Evolutionary conservation across 129 eudicot genomes (phyloP).

Genomic region (Solidago caesia): DNA sequence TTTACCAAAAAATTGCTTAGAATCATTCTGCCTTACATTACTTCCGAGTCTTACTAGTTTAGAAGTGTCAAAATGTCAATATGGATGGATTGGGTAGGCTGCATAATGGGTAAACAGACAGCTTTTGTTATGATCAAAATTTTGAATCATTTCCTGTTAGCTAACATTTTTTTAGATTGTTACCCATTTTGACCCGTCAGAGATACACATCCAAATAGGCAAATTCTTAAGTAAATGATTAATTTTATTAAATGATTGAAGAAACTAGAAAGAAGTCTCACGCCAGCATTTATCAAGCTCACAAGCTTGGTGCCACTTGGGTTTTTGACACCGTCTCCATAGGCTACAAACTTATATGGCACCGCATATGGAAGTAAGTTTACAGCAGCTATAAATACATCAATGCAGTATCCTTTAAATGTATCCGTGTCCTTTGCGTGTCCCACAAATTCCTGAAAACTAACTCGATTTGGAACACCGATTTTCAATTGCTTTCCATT

Average conservation of each 20-base stretch:
- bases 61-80: too few relatives aligned
- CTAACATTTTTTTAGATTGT: too few relatives aligned
- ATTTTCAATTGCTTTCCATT: slow-evolving; percentile 58
- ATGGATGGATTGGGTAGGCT: too few relatives aligned
- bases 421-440: slow-evolving; percentile 25
- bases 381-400: slow-evolving; percentile 70
- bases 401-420: slow-evolving; percentile 76
- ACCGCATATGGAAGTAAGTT: slow-evolving; percentile 80
- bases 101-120: too few relatives aligned
- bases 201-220: neutral
- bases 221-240: neutral
- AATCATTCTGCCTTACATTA: slow-evolving; percentile 13
- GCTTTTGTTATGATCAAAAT: too few relatives aligned
- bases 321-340: slow-evolving; percentile 62
- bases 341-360: slow-evolving; percentile 59
- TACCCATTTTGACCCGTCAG: too few relatives aligned
- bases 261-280: slow-evolving; percentile 33
- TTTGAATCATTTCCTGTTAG: too few relatives aligned
- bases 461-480: slow-evolving; percentile 64
- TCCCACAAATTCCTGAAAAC: slow-evolving; percentile 63
- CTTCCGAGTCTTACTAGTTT: too few relatives aligned
- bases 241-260: neutral
- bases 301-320: slow-evolving; percentile 75
- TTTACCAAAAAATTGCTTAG: neutral
- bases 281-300: slow-evolving; percentile 52